Evolutionary conservation across 1,284 basidiomycete species (phyloP).

Genomic region (Irpex sp.): DNA sequence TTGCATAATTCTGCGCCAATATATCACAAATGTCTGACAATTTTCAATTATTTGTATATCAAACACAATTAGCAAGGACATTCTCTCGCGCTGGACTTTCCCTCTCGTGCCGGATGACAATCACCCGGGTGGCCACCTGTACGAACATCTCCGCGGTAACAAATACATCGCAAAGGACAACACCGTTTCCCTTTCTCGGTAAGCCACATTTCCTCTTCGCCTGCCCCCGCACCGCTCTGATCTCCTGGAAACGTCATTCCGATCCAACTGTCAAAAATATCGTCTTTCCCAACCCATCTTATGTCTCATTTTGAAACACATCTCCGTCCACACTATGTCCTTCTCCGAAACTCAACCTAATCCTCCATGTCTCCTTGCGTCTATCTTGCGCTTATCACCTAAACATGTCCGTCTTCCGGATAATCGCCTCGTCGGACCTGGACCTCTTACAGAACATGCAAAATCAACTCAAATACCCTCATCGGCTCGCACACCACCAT

Average conservation of each 20-base stretch:
- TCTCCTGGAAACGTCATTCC: not conserved
- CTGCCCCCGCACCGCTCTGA: not conserved
- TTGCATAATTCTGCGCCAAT: slow-evolving; percentile 7
- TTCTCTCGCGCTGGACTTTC: slow-evolving; percentile 90
- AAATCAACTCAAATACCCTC: slow-evolving; percentile 78
- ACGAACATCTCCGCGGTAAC: slow-evolving; percentile 83
- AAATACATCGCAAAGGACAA: slow-evolving; percentile 80
- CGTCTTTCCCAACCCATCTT: not conserved
- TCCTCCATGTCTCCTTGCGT: not conserved
- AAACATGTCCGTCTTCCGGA: not conserved
- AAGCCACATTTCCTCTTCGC: slow-evolving; percentile 18
- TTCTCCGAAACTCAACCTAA: not conserved
- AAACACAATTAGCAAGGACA: slow-evolving; percentile 67
- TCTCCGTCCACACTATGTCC: not conserved
- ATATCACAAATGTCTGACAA: not conserved
- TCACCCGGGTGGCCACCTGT: slow-evolving; percentile 76
- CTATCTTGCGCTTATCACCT: not conserved
- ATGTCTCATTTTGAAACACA: not conserved
- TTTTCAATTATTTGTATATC: not conserved
- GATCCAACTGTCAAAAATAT: not conserved
- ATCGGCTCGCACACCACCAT: slow-evolving; percentile 73
- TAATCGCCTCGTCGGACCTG: not conserved
- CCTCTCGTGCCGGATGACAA: slow-evolving; percentile 94
- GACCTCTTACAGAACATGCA: slow-evolving; percentile 57
- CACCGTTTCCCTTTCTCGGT: slow-evolving; percentile 76